These are phyloP conservation scores for Agastache rugosa DNA, from an alignment of 257 asterid species.

Conservation along the genomic window DNA sequence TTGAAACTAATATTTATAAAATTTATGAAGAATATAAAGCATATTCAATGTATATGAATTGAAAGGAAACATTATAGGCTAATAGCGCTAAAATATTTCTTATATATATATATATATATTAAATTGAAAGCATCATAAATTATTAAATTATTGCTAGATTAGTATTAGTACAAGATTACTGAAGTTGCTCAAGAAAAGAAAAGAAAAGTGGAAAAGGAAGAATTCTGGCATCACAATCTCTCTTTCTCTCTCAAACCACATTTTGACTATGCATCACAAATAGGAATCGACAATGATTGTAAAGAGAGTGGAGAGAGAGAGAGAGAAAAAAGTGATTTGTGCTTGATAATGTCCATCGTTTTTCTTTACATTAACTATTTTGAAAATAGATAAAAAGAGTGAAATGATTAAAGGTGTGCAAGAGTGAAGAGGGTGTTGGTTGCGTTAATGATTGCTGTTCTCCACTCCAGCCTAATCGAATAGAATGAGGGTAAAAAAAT, in stretches of 20 bases:
- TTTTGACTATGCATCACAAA: background rate
- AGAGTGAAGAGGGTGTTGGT: conserved; percentile 44
- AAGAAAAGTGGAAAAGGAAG: background rate
- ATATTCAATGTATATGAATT: background rate
- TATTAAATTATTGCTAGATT: background rate
- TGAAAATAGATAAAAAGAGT: conserved; percentile 30
- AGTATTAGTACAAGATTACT: background rate
- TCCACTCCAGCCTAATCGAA: conserved; percentile 43
- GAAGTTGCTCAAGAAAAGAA: background rate
- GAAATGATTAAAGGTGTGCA: conserved; percentile 53
- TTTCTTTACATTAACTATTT: background rate
- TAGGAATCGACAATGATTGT: conserved; percentile 28
- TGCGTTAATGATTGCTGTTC: conserved; percentile 72
- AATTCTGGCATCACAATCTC: background rate
- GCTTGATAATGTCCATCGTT: conserved; percentile 15
- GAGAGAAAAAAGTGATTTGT: conserved; percentile 10
- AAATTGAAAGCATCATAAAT: background rate
- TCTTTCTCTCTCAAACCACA: background rate
- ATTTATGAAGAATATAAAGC: background rate
- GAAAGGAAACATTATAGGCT: background rate
- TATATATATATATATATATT: too few species aligned
- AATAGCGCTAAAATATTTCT: too few species aligned
- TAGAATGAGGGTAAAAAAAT: background rate
- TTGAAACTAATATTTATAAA: too few species aligned
- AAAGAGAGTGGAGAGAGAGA: conserved; percentile 32